Evolutionary conservation across 108 stramenopile genomes (phyloP), one percentile per base, ranked within the genome.

Genomic region (Cyclotella kingstonii): DNA sequence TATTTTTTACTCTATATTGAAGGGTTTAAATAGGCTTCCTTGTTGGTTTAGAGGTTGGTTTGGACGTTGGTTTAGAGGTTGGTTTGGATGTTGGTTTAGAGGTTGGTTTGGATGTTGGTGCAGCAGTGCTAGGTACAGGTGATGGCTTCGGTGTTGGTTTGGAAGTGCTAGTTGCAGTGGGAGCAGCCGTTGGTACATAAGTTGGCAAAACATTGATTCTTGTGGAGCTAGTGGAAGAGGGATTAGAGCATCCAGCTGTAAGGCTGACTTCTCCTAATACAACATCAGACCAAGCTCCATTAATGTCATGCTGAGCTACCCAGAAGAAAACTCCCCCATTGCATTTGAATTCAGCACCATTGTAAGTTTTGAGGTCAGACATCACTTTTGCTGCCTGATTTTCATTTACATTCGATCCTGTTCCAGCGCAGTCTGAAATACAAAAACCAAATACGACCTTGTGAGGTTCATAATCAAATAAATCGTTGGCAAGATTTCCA

Each of bases 311-410:
- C 19, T n/a, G 17, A 5, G 43, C 43, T 9, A 74, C 74, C 81
- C 81, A 82, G 41, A 79, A 82, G 59, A 76, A 82, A 1, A 78
- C 82, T 9, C 83, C 83, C 34, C 83, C 83, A 54, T 81, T 75
- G 46, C 83, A 84, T 6, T 44, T 15, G 38, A 73, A 71, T 27
- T 49, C 41, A 39, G 31, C 40, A 22, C 35, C 45, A 51, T 60
- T 60, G 41, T 53, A 54, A 7, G 63, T 34, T 28, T 45, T 54
- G 18, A 81, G 28, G 5, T 76, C 60, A 12, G 35, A 21, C 77
- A 79, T 79, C 14, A 81, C 63, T 38, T 39, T 3, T 8, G 54
- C 60, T n/a, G 83, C 77, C 51, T 84, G 77, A 25, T 14, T 8
- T 9, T 48, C 80, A 62, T 60, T 55, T 28, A 68, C 49, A 46